Base-by-base conservation (phyloP, 2,329 filamentous ascomycete genomes). In the Penicillium occitanis region DNA sequence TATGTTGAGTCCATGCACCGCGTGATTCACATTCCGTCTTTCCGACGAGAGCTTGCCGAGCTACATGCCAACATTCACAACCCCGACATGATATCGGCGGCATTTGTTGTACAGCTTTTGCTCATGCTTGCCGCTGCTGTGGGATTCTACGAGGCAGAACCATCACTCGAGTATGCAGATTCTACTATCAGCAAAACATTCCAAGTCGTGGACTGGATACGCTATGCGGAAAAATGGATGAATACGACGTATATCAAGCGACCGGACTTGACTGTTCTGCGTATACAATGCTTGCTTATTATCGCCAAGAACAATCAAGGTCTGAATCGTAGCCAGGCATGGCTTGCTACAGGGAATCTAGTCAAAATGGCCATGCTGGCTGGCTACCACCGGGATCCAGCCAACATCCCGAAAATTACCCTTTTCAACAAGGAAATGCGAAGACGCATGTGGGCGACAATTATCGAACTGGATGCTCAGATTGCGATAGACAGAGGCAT, bases 171-270 rank as follows among this genome's bases (percentile, higher is more conserved):
- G 5, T 76, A 76, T 51, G 10, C 30, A 6, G 75, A 72, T 48
- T 66, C 72, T 2, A 68, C 65, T 4, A 68, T 68, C 14, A 63
- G 46, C 25, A 68, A 77, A 46, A 71, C 69, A 55, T 74, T 73
- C 61, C 76, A 74, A 1, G 77, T 75, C 1, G 63, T 77, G 28
- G 90, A 91, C 71, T 97, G 93, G 75, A 91, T 98, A 66, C 87
- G 90, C 59, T 96, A 98, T 88, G 92, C 93, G 2, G 94, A 97
- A 75, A 88, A 89, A 2, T 90, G 97, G 67, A 83, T 98, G 48
- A 91, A 96, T 73, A 90, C 94, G 73, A 91, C 93, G 0, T 87
- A 81, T 55, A 80, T 83, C 51, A 87, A 87, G 71, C 82, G 85
- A 17, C 79, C 84, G 3, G 83, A 82, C 2, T 75, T 85, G 1